Evolutionary conservation across 768 basidiomycete species (phyloP), one percentile per base, ranked within the genome.

Genomic region (Mycena maculata): DNA sequence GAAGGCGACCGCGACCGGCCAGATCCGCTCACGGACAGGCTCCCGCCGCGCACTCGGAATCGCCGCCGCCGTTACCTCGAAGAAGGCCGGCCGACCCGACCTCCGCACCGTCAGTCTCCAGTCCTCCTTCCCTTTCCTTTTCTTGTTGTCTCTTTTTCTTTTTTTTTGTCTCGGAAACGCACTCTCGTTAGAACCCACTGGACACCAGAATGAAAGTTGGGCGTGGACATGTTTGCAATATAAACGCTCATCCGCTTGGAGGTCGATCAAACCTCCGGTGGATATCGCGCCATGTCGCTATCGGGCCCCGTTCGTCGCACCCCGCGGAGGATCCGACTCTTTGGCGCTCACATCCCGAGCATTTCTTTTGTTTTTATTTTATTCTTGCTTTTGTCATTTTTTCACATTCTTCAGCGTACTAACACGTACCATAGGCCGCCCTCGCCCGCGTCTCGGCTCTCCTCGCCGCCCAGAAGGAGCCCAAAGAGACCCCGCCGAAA

Each of bases 161-260:
- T 18, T 52, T 42, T 42, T 15, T 11, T 27, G n/a, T 18, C 47
- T 39, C 45, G 39, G 42, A 58, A 74, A 83, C 81, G 92, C 93
- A 94, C 82, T 90, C 89, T 87, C 90, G 90, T 90, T 95, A 95
- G 93, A 95, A 93, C 93, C 93, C 91, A 85, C 92, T 87, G 90
- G 90, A 92, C 78, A 72, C 79, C 84, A 81, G 80, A 78, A 90
- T 90, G 92, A 94, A 91, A 85, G 92, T 82, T 86, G 92, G 92
- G 93, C 87, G 93, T 95, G 92, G 93, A 95, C 90, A 92, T 81
- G 92, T 92, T 87, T 95, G 93, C 93, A 89, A 95, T 79, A 95
- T 79, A 72, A 84, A 84, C 78, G 67, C 78, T 77, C 77, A 74
- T 78, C 78, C 78, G 74, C 66, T 74, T 76, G 84, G 84, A 75